phyloP scores from a whole-genome alignment of 768 basidiomycete genomes.

The Mycena venus region DNA sequence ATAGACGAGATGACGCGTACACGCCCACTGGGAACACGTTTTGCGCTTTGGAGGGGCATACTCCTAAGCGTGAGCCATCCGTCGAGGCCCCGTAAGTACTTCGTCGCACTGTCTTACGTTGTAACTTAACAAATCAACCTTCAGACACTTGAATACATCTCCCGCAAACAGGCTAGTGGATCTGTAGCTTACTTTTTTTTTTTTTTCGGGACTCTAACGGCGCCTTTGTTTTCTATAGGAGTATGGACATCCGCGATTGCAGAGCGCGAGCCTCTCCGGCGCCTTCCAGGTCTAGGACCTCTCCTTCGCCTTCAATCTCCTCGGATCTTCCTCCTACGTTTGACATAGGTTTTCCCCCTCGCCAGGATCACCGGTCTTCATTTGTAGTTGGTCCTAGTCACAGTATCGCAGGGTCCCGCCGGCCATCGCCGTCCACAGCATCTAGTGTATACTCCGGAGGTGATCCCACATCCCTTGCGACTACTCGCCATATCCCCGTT shows the following conservation, averaged over 20 bases:
- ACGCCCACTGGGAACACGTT: not conserved
- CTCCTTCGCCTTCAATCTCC: not conserved
- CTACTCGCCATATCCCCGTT: not conserved
- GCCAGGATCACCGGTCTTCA: constrained; percentile 18
- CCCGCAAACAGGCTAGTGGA: not conserved
- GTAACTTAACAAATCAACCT: not conserved
- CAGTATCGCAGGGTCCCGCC: not conserved
- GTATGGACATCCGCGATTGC: not conserved
- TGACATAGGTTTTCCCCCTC: constrained; percentile 20
- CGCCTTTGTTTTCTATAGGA: not conserved
- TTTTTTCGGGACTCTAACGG: not conserved
- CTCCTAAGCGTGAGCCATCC: not conserved
- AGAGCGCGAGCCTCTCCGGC: constrained; percentile 2
- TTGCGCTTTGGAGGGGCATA: not conserved
- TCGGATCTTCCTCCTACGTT: constrained; percentile 2
- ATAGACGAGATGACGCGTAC: not conserved
- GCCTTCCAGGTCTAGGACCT: not conserved
- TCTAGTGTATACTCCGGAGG: not conserved
- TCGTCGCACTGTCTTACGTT: not conserved
- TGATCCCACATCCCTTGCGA: not conserved
- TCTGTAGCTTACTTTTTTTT: not conserved
- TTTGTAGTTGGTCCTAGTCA: not conserved
- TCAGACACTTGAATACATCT: not conserved
- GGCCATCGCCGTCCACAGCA: constrained; percentile 16
- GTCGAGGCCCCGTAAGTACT: constrained; percentile 4